These are phyloP conservation scores for Colletotrichum sp. DNA, from an alignment of 2,329 filamentous ascomycete species.

Conservation along the genomic window DNA sequence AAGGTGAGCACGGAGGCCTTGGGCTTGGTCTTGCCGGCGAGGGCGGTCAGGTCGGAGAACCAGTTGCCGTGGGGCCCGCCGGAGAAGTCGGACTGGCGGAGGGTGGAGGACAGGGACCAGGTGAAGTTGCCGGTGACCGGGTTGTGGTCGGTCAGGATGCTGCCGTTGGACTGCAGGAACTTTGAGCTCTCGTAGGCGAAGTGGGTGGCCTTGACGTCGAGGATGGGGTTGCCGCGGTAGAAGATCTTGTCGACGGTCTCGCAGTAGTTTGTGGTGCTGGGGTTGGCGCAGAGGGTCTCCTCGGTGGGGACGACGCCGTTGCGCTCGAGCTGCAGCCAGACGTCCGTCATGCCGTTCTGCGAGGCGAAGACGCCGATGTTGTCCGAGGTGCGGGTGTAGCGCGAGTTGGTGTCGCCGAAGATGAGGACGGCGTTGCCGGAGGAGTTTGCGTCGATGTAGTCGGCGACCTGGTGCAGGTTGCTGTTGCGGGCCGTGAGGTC, in stretches of 20 bases:
- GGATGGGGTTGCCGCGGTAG: constrained; percentile 55
- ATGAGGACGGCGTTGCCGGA: constrained; percentile 66
- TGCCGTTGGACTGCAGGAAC: constrained; percentile 63
- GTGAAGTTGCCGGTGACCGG: constrained; percentile 63
- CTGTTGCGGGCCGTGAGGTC: constrained; percentile 61
- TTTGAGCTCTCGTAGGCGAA: constrained; percentile 60
- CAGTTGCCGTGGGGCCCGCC: constrained; percentile 56
- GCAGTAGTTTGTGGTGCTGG: constrained; percentile 56
- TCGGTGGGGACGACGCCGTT: constrained; percentile 49
- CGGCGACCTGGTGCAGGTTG: constrained; percentile 64
- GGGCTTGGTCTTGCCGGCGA: constrained; percentile 36
- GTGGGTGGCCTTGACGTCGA: constrained; percentile 49
- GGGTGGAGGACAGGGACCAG: constrained; percentile 40
- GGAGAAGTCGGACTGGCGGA: constrained; percentile 49
- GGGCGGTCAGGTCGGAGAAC: constrained; percentile 58
- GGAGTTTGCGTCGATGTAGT: constrained; percentile 61
- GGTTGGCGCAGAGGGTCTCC: constrained; percentile 61
- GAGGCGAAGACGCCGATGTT: constrained; percentile 54
- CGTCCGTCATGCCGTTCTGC: constrained; percentile 59
- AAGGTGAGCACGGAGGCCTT: constrained; percentile 46
- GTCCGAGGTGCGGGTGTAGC: constrained; percentile 63
- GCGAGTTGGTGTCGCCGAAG: constrained; percentile 69
- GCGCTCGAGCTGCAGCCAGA: constrained; percentile 62
- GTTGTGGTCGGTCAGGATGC: constrained; percentile 68
- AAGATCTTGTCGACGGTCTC: constrained; percentile 73